phyloP scores from a whole-genome alignment of 1,284 basidiomycete species.

The Puccinia sorghi region DNA sequence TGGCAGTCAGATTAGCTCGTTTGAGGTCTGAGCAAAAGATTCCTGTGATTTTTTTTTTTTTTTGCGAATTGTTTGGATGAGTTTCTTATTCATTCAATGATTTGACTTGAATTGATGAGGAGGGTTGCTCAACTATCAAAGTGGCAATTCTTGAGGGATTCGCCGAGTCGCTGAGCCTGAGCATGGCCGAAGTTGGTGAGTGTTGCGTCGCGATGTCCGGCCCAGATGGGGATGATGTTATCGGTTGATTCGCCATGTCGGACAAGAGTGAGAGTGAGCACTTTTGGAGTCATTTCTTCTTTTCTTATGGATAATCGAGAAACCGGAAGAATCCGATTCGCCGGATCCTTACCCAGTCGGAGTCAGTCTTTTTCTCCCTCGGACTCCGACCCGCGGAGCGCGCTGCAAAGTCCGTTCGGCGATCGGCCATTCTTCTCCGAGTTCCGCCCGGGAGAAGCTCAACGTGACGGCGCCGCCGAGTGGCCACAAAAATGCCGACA shows the following conservation, averaged over 20 bases:
- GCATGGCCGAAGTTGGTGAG: slow-evolving; percentile 52
- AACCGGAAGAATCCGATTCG: too few relatives aligned
- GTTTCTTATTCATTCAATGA: too few relatives aligned
- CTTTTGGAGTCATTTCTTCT: too few relatives aligned
- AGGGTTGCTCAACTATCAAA: slow-evolving; percentile 51
- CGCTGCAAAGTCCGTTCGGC: too few relatives aligned
- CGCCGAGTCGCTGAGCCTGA: slow-evolving; percentile 53
- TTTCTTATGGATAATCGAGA: too few relatives aligned
- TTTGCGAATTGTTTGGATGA: background rate
- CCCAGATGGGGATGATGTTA: slow-evolving; percentile 53
- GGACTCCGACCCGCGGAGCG: too few relatives aligned
- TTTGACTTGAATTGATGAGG: background rate
- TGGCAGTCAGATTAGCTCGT: slow-evolving; percentile 26
- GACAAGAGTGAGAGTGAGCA: slow-evolving; percentile 52
- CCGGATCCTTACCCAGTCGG: too few relatives aligned
- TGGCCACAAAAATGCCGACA: too few relatives aligned
- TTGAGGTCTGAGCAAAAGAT: slow-evolving; percentile 30
- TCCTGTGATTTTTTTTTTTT: background rate
- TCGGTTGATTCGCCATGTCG: slow-evolving; percentile 54
- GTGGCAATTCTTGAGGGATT: slow-evolving; percentile 53
- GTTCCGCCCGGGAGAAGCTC: too few relatives aligned
- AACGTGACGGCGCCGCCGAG: too few relatives aligned
- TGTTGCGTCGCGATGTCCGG: slow-evolving; percentile 53
- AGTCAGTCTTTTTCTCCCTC: too few relatives aligned
- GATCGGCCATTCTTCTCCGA: too few relatives aligned